These are phyloP conservation scores for Parascedosporium putredinis DNA, from an alignment of 2,329 filamentous ascomycete species.

Conservation along the genomic window DNA sequence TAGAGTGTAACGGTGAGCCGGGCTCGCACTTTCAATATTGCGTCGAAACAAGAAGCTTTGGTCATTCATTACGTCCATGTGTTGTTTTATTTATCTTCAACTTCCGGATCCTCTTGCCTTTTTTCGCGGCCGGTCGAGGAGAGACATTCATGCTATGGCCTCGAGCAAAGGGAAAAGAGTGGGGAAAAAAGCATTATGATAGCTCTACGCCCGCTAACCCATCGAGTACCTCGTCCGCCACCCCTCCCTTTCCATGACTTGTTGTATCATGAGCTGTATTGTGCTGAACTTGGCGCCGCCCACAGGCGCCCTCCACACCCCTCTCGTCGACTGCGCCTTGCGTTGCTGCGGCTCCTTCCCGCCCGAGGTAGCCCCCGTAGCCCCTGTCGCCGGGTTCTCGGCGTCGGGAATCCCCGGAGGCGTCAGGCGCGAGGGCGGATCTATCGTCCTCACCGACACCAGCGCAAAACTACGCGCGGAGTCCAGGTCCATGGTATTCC, in stretches of 20 bases:
- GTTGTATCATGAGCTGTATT: constrained; percentile 63
- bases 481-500: constrained; percentile 31
- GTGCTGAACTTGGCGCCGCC: constrained; percentile 72
- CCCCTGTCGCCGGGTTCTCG: constrained; percentile 44
- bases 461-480: constrained; percentile 42
- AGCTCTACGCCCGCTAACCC: constrained; percentile 69
- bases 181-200: constrained; percentile 32
- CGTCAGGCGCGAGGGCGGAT: constrained; percentile 63
- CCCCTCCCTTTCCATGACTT: constrained; percentile 68
- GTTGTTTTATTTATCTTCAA: no score
- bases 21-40: neutral
- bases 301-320: constrained; percentile 77
- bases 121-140: no score
- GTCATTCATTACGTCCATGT: neutral
- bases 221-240: constrained; percentile 77
- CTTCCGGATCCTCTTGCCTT: neutral
- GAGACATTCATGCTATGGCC: no score
- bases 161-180: no score
- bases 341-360: constrained; percentile 33
- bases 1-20: no score
- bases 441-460: constrained; percentile 61
- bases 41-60: neutral
- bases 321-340: constrained; percentile 29
- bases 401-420: constrained; percentile 59
- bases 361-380: constrained; percentile 20